Evolutionary conservation across 306 rosid genomes (phyloP).

Genomic region (Chamaecrista fasciculata): DNA sequence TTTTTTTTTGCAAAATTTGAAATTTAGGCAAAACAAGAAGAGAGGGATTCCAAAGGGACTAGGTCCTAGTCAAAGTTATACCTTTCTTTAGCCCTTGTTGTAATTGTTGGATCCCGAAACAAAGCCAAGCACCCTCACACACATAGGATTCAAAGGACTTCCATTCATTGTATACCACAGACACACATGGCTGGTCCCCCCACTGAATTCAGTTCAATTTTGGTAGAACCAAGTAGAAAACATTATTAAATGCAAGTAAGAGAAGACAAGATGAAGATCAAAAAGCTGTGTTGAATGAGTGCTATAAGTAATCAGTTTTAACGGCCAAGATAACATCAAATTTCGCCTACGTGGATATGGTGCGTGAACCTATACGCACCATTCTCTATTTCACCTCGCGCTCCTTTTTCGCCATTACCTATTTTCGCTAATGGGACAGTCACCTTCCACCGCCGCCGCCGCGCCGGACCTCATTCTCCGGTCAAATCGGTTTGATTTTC

Average conservation of each 20-base stretch:
- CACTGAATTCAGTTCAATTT: background rate
- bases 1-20: background rate
- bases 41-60: background rate
- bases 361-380: constrained; percentile 28
- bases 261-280: background rate
- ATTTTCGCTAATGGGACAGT: constrained; percentile 59
- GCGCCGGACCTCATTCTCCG: constrained; percentile 17
- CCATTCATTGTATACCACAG: background rate
- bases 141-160: background rate
- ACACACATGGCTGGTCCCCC: background rate
- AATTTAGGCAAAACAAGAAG: background rate
- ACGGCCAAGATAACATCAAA: background rate
- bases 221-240: background rate
- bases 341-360: constrained; percentile 12
- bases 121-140: background rate
- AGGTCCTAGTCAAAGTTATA: constrained; percentile 15
- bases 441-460: constrained; percentile 42
- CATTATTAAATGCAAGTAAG: background rate
- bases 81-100: background rate
- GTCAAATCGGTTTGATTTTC: constrained; percentile 27
- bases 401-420: background rate
- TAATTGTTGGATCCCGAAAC: background rate
- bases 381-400: background rate
- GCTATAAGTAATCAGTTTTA: background rate
- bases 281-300: background rate